Evolutionary conservation across 768 basidiomycete genomes (phyloP).

Genomic region (Solioccasus polychromus): DNA sequence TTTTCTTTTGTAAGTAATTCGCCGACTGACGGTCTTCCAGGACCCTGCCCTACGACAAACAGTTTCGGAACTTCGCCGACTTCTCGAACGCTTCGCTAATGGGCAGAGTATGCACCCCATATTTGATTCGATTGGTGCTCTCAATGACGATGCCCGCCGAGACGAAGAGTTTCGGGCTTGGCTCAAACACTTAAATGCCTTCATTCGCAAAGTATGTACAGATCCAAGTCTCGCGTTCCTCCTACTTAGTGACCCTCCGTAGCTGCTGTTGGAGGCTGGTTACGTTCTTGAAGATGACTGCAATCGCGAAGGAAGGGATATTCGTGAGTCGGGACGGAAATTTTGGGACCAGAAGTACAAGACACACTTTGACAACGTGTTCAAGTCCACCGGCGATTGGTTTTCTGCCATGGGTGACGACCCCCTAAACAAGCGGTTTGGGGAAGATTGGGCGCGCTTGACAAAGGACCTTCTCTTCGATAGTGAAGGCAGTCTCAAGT

Average conservation of each 20-base stretch:
- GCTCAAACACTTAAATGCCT: conserved; percentile 63
- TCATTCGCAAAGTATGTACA: conserved; percentile 56
- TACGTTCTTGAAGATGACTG: conserved; percentile 82
- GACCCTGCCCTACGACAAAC: conserved; percentile 58
- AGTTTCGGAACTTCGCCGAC: conserved; percentile 62
- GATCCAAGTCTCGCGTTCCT: not conserved
- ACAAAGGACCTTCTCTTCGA: conserved; percentile 81
- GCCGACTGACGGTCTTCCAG: conserved; percentile 28
- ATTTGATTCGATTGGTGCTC: conserved; percentile 63
- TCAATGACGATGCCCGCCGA: conserved; percentile 70
- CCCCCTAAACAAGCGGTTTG: conserved; percentile 76
- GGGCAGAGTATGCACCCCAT: conserved; percentile 62
- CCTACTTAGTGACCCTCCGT: not conserved
- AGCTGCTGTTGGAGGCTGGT: conserved; percentile 77
- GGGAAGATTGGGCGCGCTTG: conserved; percentile 77
- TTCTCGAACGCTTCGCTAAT: conserved; percentile 92
- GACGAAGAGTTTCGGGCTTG: conserved; percentile 75
- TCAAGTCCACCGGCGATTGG: conserved; percentile 70
- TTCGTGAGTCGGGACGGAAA: conserved; percentile 67
- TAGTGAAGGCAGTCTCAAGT: conserved; percentile 76
- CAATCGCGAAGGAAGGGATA: conserved; percentile 55
- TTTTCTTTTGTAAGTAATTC: not conserved
- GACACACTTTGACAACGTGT: conserved; percentile 76
- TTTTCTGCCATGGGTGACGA: conserved; percentile 85
- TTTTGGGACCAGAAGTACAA: conserved; percentile 80